phyloP scores from a whole-genome alignment of 2,329 filamentous ascomycete genomes.

The Fusarium subtropicale region DNA sequence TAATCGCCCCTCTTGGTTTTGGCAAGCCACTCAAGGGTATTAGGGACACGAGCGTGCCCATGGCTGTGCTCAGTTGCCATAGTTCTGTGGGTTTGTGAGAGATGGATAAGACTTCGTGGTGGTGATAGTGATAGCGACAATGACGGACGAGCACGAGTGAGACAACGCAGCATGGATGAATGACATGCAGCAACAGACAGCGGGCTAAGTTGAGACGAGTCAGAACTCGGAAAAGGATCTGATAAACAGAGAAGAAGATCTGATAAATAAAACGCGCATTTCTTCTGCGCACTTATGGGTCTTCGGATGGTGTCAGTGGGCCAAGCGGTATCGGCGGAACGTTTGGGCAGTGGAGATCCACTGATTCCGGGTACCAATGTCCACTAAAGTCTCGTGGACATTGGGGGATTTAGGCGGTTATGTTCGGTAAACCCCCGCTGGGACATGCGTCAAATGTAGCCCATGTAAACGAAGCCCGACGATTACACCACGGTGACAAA shows the following conservation, averaged over 20 bases:
- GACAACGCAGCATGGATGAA: slow-evolving; percentile 29
- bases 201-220: slow-evolving; percentile 14
- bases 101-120: neutral
- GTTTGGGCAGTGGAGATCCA: neutral
- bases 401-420: slow-evolving; percentile 19
- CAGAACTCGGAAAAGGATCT: slow-evolving; percentile 27
- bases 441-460: neutral
- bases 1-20: slow-evolving; percentile 48
- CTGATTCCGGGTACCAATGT: neutral
- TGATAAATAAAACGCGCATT: slow-evolving; percentile 36
- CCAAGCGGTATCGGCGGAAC: slow-evolving; percentile 33
- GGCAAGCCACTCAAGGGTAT: slow-evolving; percentile 46
- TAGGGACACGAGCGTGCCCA: slow-evolving; percentile 42
- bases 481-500: neutral
- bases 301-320: slow-evolving; percentile 16
- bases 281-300: slow-evolving; percentile 32
- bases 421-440: slow-evolving; percentile 13
- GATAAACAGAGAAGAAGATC: slow-evolving; percentile 32
- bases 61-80: slow-evolving; percentile 27
- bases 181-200: slow-evolving; percentile 16
- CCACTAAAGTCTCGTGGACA: neutral
- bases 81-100: neutral
- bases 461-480: neutral
- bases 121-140: neutral
- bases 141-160: slow-evolving; percentile 25